Conservation (phyloP, 352 stramenopile genomes). For the Globisporangium nagaii region DNA sequence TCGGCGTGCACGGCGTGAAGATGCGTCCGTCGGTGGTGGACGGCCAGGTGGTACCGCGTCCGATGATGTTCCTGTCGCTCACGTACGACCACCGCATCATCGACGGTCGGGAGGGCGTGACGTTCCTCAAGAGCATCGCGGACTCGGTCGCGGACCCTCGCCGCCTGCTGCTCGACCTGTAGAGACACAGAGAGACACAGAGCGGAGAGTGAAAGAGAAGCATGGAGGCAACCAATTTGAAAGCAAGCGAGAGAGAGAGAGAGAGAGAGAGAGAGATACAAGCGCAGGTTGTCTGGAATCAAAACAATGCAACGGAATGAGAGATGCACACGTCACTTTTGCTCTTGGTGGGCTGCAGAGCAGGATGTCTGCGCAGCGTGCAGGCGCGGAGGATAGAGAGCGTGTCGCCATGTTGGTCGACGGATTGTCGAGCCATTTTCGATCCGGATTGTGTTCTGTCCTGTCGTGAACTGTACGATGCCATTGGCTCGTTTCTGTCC, state of each 20-base stretch:
- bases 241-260: background rate
- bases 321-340: no score
- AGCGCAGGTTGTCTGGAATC: no score
- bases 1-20: constrained; percentile 98
- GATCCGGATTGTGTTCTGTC: background rate
- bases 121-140: constrained; percentile 98
- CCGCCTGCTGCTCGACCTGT: constrained; percentile 87
- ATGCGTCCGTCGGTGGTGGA: constrained; percentile 91
- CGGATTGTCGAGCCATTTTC: background rate
- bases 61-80: constrained; percentile 99
- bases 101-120: constrained; percentile 98
- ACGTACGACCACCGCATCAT: constrained; percentile 99
- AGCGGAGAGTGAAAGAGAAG: no score
- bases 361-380: no score
- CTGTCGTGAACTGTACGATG: background rate
- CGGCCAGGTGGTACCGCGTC: constrained; percentile 93
- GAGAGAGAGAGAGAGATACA: no score
- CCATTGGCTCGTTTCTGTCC: background rate
- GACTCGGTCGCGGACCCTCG: constrained; percentile 95
- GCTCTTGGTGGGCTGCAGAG: no score
- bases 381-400: no score
- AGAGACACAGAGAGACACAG: constrained; percentile 16
- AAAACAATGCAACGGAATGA: no score
- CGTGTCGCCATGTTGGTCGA: constrained; percentile 17
- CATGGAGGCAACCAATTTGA: no score